Percentiles rank a stretch among this genome's conserved stretches.
phyloP scores from a whole-genome alignment of 805 yeast genomes.

The Starmerella bacillaris region DNA sequence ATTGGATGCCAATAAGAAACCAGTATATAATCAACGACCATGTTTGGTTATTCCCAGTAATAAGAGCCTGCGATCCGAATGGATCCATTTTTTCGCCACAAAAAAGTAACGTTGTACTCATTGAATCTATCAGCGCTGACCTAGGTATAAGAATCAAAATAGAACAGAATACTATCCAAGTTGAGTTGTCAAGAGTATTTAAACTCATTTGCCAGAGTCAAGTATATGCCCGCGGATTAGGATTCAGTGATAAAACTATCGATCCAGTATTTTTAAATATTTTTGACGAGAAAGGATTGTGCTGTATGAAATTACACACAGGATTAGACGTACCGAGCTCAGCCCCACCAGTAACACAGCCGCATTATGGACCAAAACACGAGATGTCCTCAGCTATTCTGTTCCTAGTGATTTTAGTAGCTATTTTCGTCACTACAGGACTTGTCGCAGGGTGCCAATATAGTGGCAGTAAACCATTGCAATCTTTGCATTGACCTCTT shows the following conservation, averaged over 20 bases:
- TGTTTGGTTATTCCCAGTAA: conserved; percentile 13
- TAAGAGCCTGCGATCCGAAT: conserved; percentile 14
- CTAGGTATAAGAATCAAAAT: conserved; percentile 4
- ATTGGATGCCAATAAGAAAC: conserved; percentile 11
- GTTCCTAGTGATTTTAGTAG: conserved; percentile 9
- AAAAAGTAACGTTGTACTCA: conserved; percentile 6
- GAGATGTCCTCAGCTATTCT: conserved; percentile 9
- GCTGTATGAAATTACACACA: not conserved
- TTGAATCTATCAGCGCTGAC: conserved; percentile 6
- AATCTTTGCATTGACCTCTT: too few species aligned
- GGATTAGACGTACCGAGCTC: not conserved
- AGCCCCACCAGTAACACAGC: not conserved
- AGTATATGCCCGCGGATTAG: not conserved
- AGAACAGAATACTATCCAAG: conserved; percentile 2
- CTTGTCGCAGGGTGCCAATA: conserved; percentile 12
- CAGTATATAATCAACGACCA: conserved; percentile 11
- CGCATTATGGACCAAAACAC: not conserved
- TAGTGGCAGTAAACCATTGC: conserved; percentile 19
- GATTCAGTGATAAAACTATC: not conserved
- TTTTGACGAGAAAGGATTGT: not conserved
- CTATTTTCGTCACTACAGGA: conserved; percentile 15
- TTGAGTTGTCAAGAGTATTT: conserved; percentile 8
- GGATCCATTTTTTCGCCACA: conserved; percentile 3
- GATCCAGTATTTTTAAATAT: not conserved
- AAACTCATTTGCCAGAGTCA: conserved; percentile 5